Percentiles rank a stretch among this genome's conserved stretches.
Conservation (phyloP, 1,284 basidiomycete species). For the Lignosus rhinocerotis region DNA sequence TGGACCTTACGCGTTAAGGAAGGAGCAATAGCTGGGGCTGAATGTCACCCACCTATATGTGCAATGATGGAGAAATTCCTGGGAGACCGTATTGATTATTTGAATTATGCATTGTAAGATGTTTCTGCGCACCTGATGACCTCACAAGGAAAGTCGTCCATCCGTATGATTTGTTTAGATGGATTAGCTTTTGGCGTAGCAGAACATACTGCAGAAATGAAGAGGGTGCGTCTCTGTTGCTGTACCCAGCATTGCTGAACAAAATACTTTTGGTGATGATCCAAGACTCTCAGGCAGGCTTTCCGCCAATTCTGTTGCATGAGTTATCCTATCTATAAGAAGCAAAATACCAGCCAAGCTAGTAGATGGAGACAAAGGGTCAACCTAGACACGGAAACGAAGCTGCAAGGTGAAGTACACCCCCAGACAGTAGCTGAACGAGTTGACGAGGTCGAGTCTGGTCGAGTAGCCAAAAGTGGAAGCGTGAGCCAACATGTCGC, state of each 20-base stretch:
- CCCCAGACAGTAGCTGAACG: constrained; percentile 4
- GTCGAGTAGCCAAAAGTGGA: constrained; percentile 11
- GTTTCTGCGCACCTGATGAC: constrained; percentile 62
- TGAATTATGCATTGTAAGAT: neutral
- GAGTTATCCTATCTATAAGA: constrained; percentile 5
- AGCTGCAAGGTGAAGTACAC: neutral
- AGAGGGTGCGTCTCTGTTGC: constrained; percentile 28
- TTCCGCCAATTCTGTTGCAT: constrained; percentile 43
- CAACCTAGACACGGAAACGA: neutral
- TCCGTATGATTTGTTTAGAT: constrained; percentile 40
- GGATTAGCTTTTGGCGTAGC: constrained; percentile 19
- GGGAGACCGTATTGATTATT: constrained; percentile 5
- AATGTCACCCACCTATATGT: constrained; percentile 70
- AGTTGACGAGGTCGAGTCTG: neutral
- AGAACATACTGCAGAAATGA: constrained; percentile 33
- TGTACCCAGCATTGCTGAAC: constrained; percentile 10
- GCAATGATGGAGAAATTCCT: constrained; percentile 96
- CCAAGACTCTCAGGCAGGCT: constrained; percentile 38
- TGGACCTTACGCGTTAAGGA: neutral
- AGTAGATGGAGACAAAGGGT: neutral
- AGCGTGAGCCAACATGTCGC: constrained; percentile 4
- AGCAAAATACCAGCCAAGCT: neutral
- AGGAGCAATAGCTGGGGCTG: neutral
- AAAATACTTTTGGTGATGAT: constrained; percentile 20
- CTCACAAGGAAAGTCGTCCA: constrained; percentile 75